These are phyloP conservation scores for Pseudocercospora macadamiae DNA, from an alignment of 2,329 filamentous ascomycete genomes.

Conservation along the genomic window DNA sequence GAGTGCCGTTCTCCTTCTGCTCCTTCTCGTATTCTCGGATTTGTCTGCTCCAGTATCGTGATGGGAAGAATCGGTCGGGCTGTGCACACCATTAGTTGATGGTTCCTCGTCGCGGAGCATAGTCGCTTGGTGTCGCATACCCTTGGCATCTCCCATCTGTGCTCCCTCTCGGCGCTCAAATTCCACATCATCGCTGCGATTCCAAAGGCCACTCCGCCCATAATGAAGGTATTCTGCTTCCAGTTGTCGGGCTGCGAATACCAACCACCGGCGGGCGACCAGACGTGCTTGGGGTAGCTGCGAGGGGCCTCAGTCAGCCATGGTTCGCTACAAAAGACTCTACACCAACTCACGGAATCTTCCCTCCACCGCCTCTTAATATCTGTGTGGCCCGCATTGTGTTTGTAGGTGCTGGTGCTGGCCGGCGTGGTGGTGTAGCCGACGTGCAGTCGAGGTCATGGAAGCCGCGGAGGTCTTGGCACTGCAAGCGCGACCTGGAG, in stretches of 20 bases:
- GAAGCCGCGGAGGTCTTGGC: not conserved
- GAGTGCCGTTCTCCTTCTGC: constrained; percentile 24
- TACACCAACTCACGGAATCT: constrained; percentile 62
- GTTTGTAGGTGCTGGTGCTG: constrained; percentile 11
- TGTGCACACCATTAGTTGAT: constrained; percentile 24
- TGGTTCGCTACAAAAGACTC: constrained; percentile 11
- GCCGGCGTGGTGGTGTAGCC: constrained; percentile 13
- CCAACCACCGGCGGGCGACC: constrained; percentile 98
- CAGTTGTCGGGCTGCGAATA: constrained; percentile 94
- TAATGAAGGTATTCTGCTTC: constrained; percentile 85
- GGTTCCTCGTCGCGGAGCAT: not conserved
- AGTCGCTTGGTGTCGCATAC: constrained; percentile 24
- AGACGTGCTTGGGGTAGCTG: constrained; percentile 69
- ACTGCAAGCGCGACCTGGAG: constrained; percentile 6
- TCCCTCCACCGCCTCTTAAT: constrained; percentile 73
- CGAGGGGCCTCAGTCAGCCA: constrained; percentile 22
- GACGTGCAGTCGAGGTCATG: constrained; percentile 24
- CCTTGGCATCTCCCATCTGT: constrained; percentile 74
- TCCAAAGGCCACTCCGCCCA: constrained; percentile 68
- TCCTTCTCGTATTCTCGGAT: constrained; percentile 68
- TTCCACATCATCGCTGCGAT: constrained; percentile 71
- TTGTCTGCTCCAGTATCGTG: constrained; percentile 77
- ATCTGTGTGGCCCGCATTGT: constrained; percentile 37
- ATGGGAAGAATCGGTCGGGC: constrained; percentile 76
- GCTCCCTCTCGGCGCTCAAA: constrained; percentile 71